Percentiles rank a stretch among this genome's conserved stretches.
Evolutionary conservation across 805 yeast species (phyloP).

Genomic region (Lipomyces lipofer): DNA sequence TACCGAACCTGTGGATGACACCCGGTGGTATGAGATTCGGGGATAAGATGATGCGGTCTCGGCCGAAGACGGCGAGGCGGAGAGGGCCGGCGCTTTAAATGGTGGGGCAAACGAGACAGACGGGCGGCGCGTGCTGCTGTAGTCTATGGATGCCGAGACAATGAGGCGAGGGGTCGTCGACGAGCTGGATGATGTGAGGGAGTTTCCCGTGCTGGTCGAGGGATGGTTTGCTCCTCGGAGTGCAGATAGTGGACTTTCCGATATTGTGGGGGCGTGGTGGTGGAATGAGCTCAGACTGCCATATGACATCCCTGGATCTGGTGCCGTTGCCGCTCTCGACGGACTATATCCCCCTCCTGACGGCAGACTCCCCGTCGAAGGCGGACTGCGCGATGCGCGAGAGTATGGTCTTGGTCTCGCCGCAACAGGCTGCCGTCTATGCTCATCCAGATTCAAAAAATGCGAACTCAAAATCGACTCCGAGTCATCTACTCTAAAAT

Average conservation of each 20-base stretch:
- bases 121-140: conserved; percentile 15
- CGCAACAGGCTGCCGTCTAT: conserved; percentile 6
- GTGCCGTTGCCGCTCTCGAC: not conserved
- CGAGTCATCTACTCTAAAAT: conserved; percentile 65
- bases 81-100: conserved; percentile 62
- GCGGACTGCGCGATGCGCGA: conserved; percentile 8
- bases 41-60: conserved; percentile 36
- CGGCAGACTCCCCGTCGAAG: conserved; percentile 9
- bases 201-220: not conserved
- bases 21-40: conserved; percentile 46
- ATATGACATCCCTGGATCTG: conserved; percentile 11
- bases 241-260: conserved; percentile 7
- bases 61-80: conserved; percentile 41
- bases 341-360: not conserved
- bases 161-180: not conserved
- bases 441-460: conserved; percentile 50
- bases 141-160: not conserved
- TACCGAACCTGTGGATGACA: conserved; percentile 13
- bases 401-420: conserved; percentile 12
- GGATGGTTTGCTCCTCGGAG: not conserved
- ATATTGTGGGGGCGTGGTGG: not conserved
- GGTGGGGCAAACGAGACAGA: conserved; percentile 53
- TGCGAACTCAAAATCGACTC: conserved; percentile 64
- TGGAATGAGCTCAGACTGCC: conserved; percentile 10
- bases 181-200: not conserved